A percentile compares a stretch with the other conserved stretches of the same genome.
These are phyloP conservation scores for Durio zibethinus DNA, from an alignment of 345 rosid species.

Conservation along the genomic window DNA sequence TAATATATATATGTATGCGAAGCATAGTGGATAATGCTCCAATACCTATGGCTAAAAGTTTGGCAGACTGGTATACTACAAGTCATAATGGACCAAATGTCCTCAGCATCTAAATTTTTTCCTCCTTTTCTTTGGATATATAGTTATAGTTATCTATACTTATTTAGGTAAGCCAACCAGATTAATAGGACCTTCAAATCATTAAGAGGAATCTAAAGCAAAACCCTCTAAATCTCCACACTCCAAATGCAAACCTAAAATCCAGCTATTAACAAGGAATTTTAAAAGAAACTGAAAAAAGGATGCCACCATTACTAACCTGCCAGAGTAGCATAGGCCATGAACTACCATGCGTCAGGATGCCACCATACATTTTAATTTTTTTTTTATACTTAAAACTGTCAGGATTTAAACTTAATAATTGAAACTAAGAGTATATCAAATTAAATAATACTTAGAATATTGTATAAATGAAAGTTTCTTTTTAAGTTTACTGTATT, in stretches of 20 bases:
- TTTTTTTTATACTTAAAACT: no score
- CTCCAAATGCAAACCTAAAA: background rate
- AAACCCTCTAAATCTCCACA: background rate
- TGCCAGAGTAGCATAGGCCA: slow-evolving; percentile 99
- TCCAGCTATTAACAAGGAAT: background rate
- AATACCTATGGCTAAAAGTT: background rate
- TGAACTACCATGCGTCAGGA: slow-evolving; percentile 89
- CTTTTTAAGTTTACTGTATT: no score
- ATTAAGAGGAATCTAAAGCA: background rate
- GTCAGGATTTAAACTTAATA: no score
- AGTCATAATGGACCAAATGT: background rate
- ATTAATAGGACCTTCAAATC: background rate
- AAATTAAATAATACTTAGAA: no score
- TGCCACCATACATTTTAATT: no score
- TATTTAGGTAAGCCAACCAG: background rate
- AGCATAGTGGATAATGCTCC: background rate
- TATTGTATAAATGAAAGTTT: no score
- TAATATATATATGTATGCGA: background rate
- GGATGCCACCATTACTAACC: slow-evolving; percentile 34
- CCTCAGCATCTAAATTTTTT: background rate
- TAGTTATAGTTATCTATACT: background rate
- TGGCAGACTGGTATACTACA: background rate
- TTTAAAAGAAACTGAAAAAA: background rate
- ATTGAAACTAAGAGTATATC: no score
- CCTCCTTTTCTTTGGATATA: no score